These are phyloP conservation scores for Saprolegnia parasitica DNA, from an alignment of 352 stramenopile species.

Conservation along the genomic window DNA sequence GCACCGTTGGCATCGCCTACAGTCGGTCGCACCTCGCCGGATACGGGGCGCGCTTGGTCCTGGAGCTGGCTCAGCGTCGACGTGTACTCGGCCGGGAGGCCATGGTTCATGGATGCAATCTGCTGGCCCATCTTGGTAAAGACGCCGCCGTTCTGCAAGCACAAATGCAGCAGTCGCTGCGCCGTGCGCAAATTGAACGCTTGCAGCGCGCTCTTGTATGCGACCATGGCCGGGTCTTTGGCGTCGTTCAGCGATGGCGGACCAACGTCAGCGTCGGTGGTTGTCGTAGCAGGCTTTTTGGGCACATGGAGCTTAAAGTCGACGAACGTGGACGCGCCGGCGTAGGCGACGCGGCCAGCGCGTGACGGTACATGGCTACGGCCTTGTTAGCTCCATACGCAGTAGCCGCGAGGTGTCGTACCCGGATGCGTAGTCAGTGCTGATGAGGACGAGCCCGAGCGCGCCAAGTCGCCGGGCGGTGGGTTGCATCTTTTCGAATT, in stretches of 20 bases:
- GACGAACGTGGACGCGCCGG: constrained; percentile 9
- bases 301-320: constrained; percentile 23
- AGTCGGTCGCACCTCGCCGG: too few species aligned
- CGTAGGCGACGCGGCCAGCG: constrained; percentile 8
- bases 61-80: constrained; percentile 87
- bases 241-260: too few species aligned
- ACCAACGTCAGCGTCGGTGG: too few species aligned
- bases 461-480: neutral
- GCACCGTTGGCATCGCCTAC: constrained; percentile 24
- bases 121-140: constrained; percentile 99
- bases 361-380: constrained; percentile 12
- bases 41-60: constrained; percentile 83
- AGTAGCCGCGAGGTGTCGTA: neutral
- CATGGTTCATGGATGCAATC: constrained; percentile 94
- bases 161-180: constrained; percentile 85
- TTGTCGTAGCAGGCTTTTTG: neutral
- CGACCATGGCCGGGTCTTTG: constrained; percentile 11
- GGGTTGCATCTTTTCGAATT: neutral
- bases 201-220: constrained; percentile 58
- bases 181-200: constrained; percentile 79
- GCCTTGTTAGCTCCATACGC: neutral
- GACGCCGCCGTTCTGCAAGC: constrained; percentile 90
- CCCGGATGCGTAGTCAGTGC: neutral
- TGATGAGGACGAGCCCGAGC: neutral
- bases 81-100: constrained; percentile 93